Evolutionary conservation across 768 basidiomycete species (phyloP).

Genomic region (Neoboletus subvelutipes): DNA sequence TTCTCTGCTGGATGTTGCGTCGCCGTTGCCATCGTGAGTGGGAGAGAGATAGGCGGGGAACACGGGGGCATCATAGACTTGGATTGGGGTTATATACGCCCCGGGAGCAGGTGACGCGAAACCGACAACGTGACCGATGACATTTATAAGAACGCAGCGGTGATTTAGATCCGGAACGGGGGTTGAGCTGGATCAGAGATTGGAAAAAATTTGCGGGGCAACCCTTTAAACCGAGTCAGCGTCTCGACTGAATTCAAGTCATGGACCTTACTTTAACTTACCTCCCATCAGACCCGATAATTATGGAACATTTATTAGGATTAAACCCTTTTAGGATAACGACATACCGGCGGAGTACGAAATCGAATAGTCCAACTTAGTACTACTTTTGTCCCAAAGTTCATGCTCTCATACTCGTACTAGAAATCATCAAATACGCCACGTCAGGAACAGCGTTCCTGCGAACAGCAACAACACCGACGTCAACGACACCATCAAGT

Average conservation of each 20-base stretch:
- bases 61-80: background rate
- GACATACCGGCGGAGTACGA: no score
- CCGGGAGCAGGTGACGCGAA: background rate
- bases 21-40: slow-evolving; percentile 1
- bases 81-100: background rate
- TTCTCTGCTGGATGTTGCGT: slow-evolving; percentile 7
- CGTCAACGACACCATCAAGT: background rate
- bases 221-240: no score
- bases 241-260: no score
- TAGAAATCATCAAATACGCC: slow-evolving; percentile 9
- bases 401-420: no score
- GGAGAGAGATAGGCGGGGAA: background rate
- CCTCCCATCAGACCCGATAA: no score
- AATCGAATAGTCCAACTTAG: no score
- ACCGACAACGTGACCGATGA: background rate
- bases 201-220: background rate
- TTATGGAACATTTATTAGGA: no score
- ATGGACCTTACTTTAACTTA: no score
- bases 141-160: background rate
- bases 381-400: no score
- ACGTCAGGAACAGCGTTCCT: slow-evolving; percentile 3
- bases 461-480: background rate
- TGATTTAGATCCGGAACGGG: background rate
- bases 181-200: background rate
- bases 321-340: no score